Evolutionary conservation across 768 basidiomycete species (phyloP).

Genomic region (Trametes meyenii): DNA sequence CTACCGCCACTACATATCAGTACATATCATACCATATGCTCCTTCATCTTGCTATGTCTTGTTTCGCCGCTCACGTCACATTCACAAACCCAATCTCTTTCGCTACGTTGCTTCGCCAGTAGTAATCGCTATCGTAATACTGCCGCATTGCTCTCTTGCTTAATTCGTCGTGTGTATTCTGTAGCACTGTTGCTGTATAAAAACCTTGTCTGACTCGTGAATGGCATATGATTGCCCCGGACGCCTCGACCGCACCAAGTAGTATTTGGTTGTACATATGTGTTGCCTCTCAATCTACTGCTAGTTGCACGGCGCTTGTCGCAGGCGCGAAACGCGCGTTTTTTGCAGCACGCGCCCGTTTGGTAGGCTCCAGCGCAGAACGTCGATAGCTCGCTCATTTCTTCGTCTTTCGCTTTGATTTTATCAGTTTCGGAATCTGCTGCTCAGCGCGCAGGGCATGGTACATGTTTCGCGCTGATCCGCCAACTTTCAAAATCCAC

Average conservation of each 20-base stretch:
- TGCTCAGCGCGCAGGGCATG: too few relatives aligned
- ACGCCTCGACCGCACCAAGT: neutral
- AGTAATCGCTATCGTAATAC: conserved; percentile 15
- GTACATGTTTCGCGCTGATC: too few relatives aligned
- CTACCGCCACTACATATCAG: neutral
- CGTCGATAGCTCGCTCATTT: too few relatives aligned
- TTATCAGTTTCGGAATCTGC: too few relatives aligned
- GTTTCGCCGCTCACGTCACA: neutral
- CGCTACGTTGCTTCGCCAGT: neutral
- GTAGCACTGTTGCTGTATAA: conserved; percentile 15
- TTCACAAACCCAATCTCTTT: neutral
- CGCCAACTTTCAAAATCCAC: too few relatives aligned
- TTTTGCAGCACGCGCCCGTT: too few relatives aligned
- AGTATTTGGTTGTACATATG: neutral
- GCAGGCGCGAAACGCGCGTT: too few relatives aligned
- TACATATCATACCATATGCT: neutral
- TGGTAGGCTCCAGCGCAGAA: too few relatives aligned
- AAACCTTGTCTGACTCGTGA: neutral
- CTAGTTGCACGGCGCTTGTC: too few relatives aligned
- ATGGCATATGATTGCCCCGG: neutral
- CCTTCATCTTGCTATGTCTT: neutral
- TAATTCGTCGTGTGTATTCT: neutral
- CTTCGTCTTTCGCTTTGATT: too few relatives aligned
- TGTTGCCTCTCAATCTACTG: too few relatives aligned
- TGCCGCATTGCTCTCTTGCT: conserved; percentile 12